Conservation (phyloP, 2,329 filamentous ascomycete genomes). For the Aphanoascus verrucosus region DNA sequence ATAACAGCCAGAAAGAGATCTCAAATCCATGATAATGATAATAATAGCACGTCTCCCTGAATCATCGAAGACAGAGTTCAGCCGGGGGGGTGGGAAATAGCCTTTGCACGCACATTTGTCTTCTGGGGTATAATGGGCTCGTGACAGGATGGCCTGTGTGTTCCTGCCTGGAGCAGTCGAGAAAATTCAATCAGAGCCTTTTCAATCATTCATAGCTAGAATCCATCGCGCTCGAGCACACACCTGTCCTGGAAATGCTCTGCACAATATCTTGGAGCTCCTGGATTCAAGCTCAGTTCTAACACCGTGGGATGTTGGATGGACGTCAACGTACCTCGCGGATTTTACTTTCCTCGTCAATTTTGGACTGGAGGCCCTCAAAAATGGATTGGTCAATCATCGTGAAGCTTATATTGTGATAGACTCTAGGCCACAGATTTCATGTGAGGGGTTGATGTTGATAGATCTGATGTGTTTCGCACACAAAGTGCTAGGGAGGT, state of each 20-base stretch:
- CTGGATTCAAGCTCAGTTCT: conserved; percentile 25
- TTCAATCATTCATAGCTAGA: not conserved
- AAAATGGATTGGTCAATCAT: conserved; percentile 78
- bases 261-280: conserved; percentile 72
- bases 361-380: conserved; percentile 72
- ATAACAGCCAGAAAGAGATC: too few relatives aligned
- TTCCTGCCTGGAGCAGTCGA: conserved; percentile 48
- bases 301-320: not conserved
- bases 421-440: not conserved
- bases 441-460: not conserved
- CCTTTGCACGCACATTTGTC: conserved; percentile 43
- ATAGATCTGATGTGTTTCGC: not conserved
- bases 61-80: not conserved
- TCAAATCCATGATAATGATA: too few relatives aligned
- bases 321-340: conserved; percentile 50
- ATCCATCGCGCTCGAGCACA: not conserved
- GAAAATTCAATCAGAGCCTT: not conserved
- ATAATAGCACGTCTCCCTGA: not conserved
- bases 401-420: not conserved
- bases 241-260: conserved; percentile 65
- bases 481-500: too few relatives aligned
- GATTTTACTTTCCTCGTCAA: conserved; percentile 75
- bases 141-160: conserved; percentile 71
- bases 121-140: conserved; percentile 77
- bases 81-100: not conserved